A percentile compares a stretch with the other conserved stretches of the same genome.
Conservation (phyloP, 768 basidiomycete species). For the Boletellus ananas region DNA sequence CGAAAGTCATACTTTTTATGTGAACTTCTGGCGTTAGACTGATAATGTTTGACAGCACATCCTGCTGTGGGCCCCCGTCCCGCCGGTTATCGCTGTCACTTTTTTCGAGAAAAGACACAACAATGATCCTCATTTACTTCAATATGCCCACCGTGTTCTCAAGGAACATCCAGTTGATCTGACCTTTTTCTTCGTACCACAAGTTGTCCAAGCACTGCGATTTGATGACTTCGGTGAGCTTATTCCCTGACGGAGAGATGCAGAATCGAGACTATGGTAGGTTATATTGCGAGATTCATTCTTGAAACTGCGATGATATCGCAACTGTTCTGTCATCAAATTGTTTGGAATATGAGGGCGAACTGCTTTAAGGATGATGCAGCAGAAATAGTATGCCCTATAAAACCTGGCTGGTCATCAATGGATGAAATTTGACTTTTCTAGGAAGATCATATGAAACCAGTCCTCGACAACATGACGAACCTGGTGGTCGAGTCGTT, state of each 20-base stretch:
- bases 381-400: constrained; percentile 66
- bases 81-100: constrained; percentile 75
- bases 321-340: constrained; percentile 97
- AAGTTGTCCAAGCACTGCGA: constrained; percentile 94
- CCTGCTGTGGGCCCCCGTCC: constrained; percentile 83
- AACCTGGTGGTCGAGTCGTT: constrained; percentile 75
- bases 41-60: constrained; percentile 56
- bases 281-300: constrained; percentile 92
- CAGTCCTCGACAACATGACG: constrained; percentile 85
- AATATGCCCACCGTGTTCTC: constrained; percentile 94
- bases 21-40: background rate
- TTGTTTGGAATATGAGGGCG: constrained; percentile 99
- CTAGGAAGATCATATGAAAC: constrained; percentile 95
- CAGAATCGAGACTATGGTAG: constrained; percentile 36
- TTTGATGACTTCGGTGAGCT: constrained; percentile 78
- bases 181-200: constrained; percentile 98
- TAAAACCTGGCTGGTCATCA: background rate
- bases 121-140: constrained; percentile 80
- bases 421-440: constrained; percentile 2
- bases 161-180: constrained; percentile 92
- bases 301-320: constrained; percentile 97
- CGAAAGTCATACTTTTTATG: constrained; percentile 54
- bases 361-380: constrained; percentile 93
- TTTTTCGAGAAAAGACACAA: constrained; percentile 84
- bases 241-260: background rate